Percentiles rank a stretch among this genome's conserved stretches.
Evolutionary conservation across 805 yeast species (phyloP).

Genomic region (Wickerhamiella bombiphila): DNA sequence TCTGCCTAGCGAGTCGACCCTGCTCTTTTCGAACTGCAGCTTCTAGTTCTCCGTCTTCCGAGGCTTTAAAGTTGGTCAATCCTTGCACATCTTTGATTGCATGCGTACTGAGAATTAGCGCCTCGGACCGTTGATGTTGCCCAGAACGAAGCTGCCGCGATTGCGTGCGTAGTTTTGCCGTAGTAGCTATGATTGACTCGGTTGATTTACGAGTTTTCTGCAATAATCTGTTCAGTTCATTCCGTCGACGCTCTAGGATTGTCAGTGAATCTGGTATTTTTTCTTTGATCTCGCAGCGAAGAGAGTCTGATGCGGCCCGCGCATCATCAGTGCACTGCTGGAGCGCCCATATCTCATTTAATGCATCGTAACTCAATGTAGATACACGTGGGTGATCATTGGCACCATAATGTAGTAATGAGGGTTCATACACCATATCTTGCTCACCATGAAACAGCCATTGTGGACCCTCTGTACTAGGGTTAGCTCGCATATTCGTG

Average conservation of each 20-base stretch:
- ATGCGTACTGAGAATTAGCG: background rate
- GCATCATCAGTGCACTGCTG: conserved; percentile 21
- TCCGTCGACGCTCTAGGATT: conserved; percentile 5
- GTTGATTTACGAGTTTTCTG: background rate
- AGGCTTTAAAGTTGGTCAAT: background rate
- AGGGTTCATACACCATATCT: background rate
- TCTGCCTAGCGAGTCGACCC: conserved; percentile 20
- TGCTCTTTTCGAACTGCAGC: conserved; percentile 10
- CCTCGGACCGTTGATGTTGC: background rate
- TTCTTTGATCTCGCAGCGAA: conserved; percentile 12
- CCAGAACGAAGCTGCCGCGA: background rate
- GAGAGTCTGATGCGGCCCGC: conserved; percentile 11
- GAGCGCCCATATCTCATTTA: conserved; percentile 21
- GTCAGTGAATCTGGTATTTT: conserved; percentile 7
- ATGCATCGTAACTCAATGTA: conserved; percentile 17
- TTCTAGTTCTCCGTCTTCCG: background rate
- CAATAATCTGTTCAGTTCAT: conserved; percentile 7
- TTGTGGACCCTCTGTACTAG: background rate
- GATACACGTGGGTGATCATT: background rate
- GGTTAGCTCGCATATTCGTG: no score
- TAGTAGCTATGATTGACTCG: background rate
- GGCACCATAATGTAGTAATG: no score
- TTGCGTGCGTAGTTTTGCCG: background rate
- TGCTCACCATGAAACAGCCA: background rate
- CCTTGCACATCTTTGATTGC: background rate